Conservation (phyloP, 305 asterid genomes). For the Fraxinus platypoda region DNA sequence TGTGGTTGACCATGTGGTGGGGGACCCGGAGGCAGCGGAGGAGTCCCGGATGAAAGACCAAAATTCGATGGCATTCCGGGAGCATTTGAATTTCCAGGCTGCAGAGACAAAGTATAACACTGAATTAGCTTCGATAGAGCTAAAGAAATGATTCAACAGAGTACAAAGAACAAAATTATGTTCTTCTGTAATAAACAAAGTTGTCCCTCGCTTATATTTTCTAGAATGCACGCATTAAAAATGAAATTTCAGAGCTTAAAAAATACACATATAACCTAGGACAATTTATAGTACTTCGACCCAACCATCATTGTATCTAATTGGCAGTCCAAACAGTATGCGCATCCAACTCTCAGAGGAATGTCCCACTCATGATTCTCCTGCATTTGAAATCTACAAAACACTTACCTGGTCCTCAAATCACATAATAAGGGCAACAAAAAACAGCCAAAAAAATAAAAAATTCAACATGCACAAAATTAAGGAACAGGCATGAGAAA, state of each 20-base stretch:
- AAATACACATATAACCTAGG: background rate
- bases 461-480: background rate
- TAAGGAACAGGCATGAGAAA: background rate
- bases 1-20: conserved; percentile 88
- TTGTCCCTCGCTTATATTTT: background rate
- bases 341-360: background rate
- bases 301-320: background rate
- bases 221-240: background rate
- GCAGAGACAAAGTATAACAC: conserved; percentile 22
- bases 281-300: background rate
- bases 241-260: background rate
- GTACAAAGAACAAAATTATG: background rate
- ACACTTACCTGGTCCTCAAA: background rate
- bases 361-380: background rate
- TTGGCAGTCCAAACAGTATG: background rate
- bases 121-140: conserved; percentile 1
- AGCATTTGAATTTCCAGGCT: conserved; percentile 78
- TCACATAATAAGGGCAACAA: background rate
- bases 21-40: conserved; percentile 95
- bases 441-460: background rate
- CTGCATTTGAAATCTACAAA: background rate
- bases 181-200: background rate
- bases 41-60: conserved; percentile 67
- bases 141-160: background rate
- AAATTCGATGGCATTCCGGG: conserved; percentile 68